Conservation (phyloP, 345 rosid genomes). For the Eucalyptus regnans region DNA sequence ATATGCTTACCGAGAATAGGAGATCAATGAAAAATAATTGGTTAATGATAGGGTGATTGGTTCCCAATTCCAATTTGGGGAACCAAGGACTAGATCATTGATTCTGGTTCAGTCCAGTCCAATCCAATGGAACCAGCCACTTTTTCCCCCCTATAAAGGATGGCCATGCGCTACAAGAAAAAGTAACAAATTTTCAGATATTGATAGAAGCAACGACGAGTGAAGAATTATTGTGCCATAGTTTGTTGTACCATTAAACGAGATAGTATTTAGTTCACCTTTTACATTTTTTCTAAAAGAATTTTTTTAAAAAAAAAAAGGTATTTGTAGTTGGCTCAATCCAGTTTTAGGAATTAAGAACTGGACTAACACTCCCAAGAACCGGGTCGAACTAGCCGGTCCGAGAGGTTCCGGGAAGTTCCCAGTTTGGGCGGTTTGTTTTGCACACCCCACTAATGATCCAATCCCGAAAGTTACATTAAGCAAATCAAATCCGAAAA, state of each 20-base stretch:
- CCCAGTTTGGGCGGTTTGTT: too few species aligned
- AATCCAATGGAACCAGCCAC: rapidly evolving
- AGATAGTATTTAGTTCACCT: too few species aligned
- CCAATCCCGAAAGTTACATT: neutral
- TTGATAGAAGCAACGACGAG: too few species aligned
- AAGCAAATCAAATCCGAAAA: neutral
- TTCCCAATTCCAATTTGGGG: rapidly evolving
- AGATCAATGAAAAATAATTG: neutral
- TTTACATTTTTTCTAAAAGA: too few species aligned
- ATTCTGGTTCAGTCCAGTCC: rapidly evolving
- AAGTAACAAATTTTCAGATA: too few species aligned
- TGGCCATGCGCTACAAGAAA: rapidly evolving
- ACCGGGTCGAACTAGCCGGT: too few species aligned
- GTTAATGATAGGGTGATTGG: neutral
- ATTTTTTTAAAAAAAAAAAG: too few species aligned
- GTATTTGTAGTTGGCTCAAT: too few species aligned
- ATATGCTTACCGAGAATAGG: neutral
- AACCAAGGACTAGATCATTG: rapidly evolving
- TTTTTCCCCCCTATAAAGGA: too few species aligned
- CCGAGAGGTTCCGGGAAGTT: rapidly evolving
- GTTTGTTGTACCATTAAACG: rapidly evolving
- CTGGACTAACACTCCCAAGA: rapidly evolving
- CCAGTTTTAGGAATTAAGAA: rapidly evolving
- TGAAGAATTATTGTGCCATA: rapidly evolving
- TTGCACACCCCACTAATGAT: neutral